A percentile compares a stretch with the other conserved stretches of the same genome.
Conservation (phyloP, 108 stramenopile species). For the Stephanodiscus minutulus region DNA sequence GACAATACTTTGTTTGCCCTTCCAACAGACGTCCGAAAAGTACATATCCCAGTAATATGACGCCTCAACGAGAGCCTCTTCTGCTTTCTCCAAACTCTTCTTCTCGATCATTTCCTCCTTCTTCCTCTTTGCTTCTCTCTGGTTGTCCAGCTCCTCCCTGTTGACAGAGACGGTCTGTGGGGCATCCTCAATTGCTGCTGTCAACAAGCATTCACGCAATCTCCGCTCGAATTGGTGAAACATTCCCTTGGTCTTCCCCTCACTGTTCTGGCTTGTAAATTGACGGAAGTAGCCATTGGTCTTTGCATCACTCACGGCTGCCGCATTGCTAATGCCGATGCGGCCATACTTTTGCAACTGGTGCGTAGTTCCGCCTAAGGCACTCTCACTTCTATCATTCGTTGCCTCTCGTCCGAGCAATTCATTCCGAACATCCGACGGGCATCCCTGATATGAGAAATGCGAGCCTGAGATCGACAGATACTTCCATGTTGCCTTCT, state of each 20-base stretch:
- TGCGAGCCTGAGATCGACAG: neutral
- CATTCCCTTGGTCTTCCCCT: neutral
- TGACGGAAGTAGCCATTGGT: slow-evolving; percentile 9
- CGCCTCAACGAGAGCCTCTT: neutral
- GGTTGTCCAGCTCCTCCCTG: slow-evolving; percentile 9
- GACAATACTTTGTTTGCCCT: slow-evolving; percentile 1
- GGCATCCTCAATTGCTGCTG: slow-evolving; percentile 22
- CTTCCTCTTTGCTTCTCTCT: neutral
- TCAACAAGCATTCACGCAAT: slow-evolving; percentile 2
- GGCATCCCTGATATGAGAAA: slow-evolving; percentile 5
- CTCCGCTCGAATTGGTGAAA: slow-evolving; percentile 21
- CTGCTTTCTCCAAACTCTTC: slow-evolving; percentile 1
- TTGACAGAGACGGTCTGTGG: slow-evolving; percentile 5
- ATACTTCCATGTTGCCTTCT: slow-evolving; percentile 35
- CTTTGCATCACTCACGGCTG: slow-evolving; percentile 17
- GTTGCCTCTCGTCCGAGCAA: slow-evolving; percentile 23
- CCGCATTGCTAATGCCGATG: slow-evolving; percentile 13
- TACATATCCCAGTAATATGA: slow-evolving; percentile 1
- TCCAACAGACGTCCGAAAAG: neutral
- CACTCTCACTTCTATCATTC: slow-evolving; percentile 31
- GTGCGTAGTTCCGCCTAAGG: slow-evolving; percentile 16
- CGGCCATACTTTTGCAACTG: slow-evolving; percentile 19
- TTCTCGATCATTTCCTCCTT: neutral
- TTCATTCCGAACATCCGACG: slow-evolving; percentile 2
- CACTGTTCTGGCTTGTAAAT: slow-evolving; percentile 1